Evolutionary conservation across 495 filamentous ascomycete genomes (phyloP).

Genomic region (Talaromyces stipitatus): DNA sequence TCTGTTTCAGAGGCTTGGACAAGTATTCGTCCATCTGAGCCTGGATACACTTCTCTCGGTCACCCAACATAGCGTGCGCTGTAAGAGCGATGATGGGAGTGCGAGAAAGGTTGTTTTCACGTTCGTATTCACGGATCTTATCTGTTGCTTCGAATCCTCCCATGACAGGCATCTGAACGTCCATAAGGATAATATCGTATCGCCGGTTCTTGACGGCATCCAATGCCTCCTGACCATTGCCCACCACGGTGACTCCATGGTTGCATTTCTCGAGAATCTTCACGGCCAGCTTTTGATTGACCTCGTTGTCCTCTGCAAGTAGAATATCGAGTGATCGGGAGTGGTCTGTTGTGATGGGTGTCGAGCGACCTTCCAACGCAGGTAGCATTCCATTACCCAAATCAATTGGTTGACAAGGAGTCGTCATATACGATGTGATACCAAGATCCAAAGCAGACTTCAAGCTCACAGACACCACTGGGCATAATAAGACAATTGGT

Average conservation of each 20-base stretch:
- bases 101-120: constrained; percentile 61
- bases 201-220: constrained; percentile 82
- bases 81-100: constrained; percentile 97
- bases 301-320: constrained; percentile 93
- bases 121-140: constrained; percentile 93
- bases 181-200: constrained; percentile 97
- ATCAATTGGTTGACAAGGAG: constrained; percentile 89
- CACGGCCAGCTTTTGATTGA: constrained; percentile 93
- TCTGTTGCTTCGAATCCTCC: constrained; percentile 97
- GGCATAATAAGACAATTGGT: constrained; percentile 88
- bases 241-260: constrained; percentile 91
- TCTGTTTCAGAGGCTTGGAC: constrained; percentile 95
- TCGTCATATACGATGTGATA: constrained; percentile 98
- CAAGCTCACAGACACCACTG: constrained; percentile 83
- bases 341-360: constrained; percentile 85
- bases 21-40: constrained; percentile 99
- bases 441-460: constrained; percentile 94
- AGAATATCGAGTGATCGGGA: constrained; percentile 95
- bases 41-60: constrained; percentile 95
- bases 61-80: constrained; percentile 98
- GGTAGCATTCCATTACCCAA: constrained; percentile 97
- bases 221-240: constrained; percentile 88
- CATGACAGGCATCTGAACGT: constrained; percentile 99
- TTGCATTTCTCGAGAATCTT: constrained; percentile 98
- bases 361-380: constrained; percentile 90